phyloP scores from a whole-genome alignment of 1,284 basidiomycete species.

The Melampsora abietis-canadensis region DNA sequence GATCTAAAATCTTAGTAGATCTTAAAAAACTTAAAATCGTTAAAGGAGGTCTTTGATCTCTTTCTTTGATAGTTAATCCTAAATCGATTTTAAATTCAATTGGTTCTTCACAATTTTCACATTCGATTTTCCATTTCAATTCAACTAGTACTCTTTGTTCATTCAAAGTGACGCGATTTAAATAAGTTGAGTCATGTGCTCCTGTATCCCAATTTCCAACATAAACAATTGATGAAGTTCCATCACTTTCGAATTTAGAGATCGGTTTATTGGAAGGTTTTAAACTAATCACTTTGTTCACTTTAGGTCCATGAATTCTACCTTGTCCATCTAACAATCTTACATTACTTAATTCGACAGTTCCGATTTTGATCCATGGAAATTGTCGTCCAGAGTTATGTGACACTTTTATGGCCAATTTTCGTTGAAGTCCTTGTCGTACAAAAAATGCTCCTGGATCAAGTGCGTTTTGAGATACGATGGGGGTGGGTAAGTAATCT shows the following conservation, averaged over 20 bases:
- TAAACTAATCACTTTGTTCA: conserved; percentile 32
- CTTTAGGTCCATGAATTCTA: conserved; percentile 59
- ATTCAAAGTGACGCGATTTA: conserved; percentile 76
- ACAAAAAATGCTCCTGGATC: conserved; percentile 84
- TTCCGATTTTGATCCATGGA: conserved; percentile 75
- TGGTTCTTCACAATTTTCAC: conserved; percentile 78
- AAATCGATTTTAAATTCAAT: conserved; percentile 82
- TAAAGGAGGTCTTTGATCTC: conserved; percentile 79
- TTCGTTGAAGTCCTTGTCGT: conserved; percentile 87
- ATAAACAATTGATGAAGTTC: conserved; percentile 67
- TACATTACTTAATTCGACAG: conserved; percentile 74
- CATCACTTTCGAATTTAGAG: conserved; percentile 61
- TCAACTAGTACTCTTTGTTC: conserved; percentile 77
- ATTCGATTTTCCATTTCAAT: conserved; percentile 70
- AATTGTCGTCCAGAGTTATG: conserved; percentile 86
- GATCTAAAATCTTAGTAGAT: conserved; percentile 68
- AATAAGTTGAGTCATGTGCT: conserved; percentile 76
- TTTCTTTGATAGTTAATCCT: conserved; percentile 75
- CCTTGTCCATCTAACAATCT: conserved; percentile 81
- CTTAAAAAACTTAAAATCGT: conserved; percentile 71
- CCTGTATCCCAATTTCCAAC: conserved; percentile 89
- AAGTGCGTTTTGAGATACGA: conserved; percentile 69
- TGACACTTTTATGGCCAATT: conserved; percentile 69
- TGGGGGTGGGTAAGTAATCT: conserved; percentile 76
- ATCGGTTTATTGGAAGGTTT: conserved; percentile 31